Evolutionary conservation across 306 rosid species (phyloP).

Genomic region (Sechiopsis laciniata): DNA sequence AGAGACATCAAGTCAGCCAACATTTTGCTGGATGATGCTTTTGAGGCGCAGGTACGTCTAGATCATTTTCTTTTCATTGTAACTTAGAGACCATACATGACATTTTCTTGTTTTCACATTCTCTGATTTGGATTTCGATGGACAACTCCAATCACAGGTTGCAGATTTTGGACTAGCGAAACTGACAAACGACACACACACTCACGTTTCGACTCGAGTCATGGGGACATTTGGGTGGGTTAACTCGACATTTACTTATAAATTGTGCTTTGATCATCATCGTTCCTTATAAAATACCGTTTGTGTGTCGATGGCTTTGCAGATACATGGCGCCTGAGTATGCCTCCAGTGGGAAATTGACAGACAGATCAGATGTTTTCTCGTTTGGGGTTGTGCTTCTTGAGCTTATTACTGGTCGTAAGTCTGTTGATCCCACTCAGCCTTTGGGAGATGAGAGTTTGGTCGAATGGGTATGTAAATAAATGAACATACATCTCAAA

Average conservation of each 20-base stretch:
- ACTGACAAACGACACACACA: constrained; percentile 56
- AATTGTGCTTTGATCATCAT: background rate
- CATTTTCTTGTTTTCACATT: constrained; percentile 3
- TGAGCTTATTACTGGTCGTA: constrained; percentile 82
- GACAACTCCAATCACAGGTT: constrained; percentile 49
- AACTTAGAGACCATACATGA: background rate
- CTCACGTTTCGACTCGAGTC: constrained; percentile 91
- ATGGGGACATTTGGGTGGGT: constrained; percentile 98
- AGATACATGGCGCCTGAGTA: constrained; percentile 98
- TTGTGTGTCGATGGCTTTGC: constrained; percentile 8
- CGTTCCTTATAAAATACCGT: background rate
- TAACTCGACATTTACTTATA: background rate
- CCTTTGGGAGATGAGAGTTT: constrained; percentile 95
- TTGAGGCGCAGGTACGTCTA: constrained; percentile 60
- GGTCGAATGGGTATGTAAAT: constrained; percentile 81
- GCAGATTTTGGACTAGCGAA: constrained; percentile 96
- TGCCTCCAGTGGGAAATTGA: constrained; percentile 86
- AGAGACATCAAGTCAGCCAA: constrained; percentile 90
- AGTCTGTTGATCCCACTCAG: constrained; percentile 70
- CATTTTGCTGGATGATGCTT: constrained; percentile 73
- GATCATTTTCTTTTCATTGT: background rate
- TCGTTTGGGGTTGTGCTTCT: constrained; percentile 93
- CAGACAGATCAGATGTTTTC: constrained; percentile 91
- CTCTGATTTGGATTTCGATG: constrained; percentile 24
- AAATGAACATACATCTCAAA: background rate